These are phyloP conservation scores for Plasmodium knowlesi DNA, from an alignment of 169 alveolate species.

Conservation along the genomic window DNA sequence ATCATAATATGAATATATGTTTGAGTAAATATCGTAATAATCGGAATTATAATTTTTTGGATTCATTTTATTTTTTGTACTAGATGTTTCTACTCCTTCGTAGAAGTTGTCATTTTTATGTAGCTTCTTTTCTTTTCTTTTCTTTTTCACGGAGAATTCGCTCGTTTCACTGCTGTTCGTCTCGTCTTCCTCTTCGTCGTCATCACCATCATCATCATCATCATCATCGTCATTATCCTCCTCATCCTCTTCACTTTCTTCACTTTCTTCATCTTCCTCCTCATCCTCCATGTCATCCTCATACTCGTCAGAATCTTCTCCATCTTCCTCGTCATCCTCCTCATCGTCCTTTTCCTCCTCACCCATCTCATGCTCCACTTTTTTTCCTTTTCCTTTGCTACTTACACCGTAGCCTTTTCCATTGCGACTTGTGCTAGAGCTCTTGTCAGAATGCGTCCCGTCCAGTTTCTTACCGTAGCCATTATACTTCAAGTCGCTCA, in stretches of 20 bases:
- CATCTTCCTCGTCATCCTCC: not conserved
- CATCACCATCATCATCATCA: not conserved
- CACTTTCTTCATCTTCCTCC: not conserved
- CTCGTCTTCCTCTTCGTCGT: not conserved
- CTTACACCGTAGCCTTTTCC: not conserved
- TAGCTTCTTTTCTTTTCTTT: not conserved
- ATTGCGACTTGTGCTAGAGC: slow-evolving; percentile 14
- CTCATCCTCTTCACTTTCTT: slow-evolving; percentile 1
- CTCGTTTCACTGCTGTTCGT: slow-evolving; percentile 3
- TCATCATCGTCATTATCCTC: slow-evolving; percentile 8
- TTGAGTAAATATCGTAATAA: slow-evolving; percentile 71
- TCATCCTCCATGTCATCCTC: not conserved
- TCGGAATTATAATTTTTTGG: slow-evolving; percentile 60
- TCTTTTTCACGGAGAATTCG: slow-evolving; percentile 14
- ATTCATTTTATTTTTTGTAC: slow-evolving; percentile 46
- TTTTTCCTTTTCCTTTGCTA: not conserved
- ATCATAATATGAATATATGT: slow-evolving; percentile 64
- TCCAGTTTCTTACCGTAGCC: slow-evolving; percentile 12
- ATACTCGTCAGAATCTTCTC: not conserved
- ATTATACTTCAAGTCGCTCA: slow-evolving; percentile 33
- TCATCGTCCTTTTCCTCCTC: not conserved
- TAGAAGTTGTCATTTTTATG: slow-evolving; percentile 16
- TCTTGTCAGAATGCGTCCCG: slow-evolving; percentile 9
- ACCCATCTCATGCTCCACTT: not conserved
- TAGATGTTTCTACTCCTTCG: slow-evolving; percentile 20